Evolutionary conservation across 441 rosid genomes (phyloP), one percentile per base, ranked within the genome.

Genomic region (Arabidopsis hybrid): DNA sequence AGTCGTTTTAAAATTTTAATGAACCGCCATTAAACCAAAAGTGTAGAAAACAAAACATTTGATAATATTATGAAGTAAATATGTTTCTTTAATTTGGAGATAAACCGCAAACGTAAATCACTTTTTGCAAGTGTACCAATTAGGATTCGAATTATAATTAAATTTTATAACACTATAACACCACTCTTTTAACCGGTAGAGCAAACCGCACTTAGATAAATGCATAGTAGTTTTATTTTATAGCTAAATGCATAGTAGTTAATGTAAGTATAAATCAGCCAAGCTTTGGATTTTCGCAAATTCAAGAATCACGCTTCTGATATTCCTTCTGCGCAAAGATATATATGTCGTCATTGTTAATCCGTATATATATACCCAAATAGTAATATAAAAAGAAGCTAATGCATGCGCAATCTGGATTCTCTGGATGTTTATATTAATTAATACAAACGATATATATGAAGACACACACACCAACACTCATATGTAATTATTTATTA

Each of bases 241-340:
- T 26, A 26, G 29, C 29, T 26, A 26, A 26, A 26, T 26, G 29
- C 29, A 4, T 34, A 34, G 36, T 34, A 34, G 36, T 34, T 34
- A 34, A 39, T 17, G 2, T 26, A 40, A 47, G 5, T 53, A 26
- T 49, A 49, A 39, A 59, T 51, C 38, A 63, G 26, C 39, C 3
- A 0, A 55, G 31, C 60, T 56, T 63, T 47, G 71, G 29, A 71
- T 39, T 70, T 64, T 65, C 50, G 62, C 67, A 65, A 57, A 50
- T 49, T 65, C 76, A 65, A 77, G 80, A 77, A 71, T 71, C 80
- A 77, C 73, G 80, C 80, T 71, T 77, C 76, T 65, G 80, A 65
- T 77, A 65, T 77, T 70, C 76, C 76, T 77, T 77, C 69, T 77
- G 76, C 58, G 17, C 76, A 2, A 71, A 77, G 80, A 77, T 59